Evolutionary conservation across 2,329 filamentous ascomycete species (phyloP).

Genomic region (Colletotrichum musae): DNA sequence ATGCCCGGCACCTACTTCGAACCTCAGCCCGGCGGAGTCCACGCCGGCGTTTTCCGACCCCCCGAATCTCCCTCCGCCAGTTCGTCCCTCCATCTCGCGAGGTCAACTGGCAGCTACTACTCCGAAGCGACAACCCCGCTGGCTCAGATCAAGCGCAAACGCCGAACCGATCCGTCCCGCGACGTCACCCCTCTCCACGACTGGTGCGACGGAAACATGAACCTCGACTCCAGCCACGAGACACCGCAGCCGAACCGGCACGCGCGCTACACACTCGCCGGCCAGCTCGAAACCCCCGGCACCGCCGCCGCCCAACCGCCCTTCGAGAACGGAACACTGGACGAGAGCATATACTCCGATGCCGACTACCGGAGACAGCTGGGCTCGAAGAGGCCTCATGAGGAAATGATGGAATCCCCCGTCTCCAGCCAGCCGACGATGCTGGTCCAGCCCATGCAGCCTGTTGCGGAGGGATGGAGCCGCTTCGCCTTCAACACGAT

Average conservation of each 20-base stretch:
- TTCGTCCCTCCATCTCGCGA: slow-evolving; percentile 49
- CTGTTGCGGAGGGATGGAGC: slow-evolving; percentile 65
- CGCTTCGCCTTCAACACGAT: slow-evolving; percentile 73
- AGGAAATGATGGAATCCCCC: slow-evolving; percentile 54
- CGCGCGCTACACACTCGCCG: slow-evolving; percentile 65
- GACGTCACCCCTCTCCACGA: slow-evolving; percentile 53
- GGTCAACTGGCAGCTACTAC: slow-evolving; percentile 56
- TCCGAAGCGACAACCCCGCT: slow-evolving; percentile 51
- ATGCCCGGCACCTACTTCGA: slow-evolving; percentile 55
- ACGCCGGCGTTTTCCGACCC: slow-evolving; percentile 63
- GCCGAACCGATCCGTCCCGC: slow-evolving; percentile 47
- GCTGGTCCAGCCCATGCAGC: slow-evolving; percentile 51
- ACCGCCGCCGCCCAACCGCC: slow-evolving; percentile 45
- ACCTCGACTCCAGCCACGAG: slow-evolving; percentile 45
- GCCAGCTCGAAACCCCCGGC: slow-evolving; percentile 67
- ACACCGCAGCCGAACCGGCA: slow-evolving; percentile 30
- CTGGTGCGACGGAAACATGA: slow-evolving; percentile 49
- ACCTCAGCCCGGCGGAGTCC: slow-evolving; percentile 50
- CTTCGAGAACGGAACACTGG: slow-evolving; percentile 55
- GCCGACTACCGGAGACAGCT: slow-evolving; percentile 68
- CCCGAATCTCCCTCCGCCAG: slow-evolving; percentile 53
- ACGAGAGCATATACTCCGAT: slow-evolving; percentile 71
- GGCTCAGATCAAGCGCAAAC: slow-evolving; percentile 64
- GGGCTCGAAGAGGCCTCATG: slow-evolving; percentile 60
- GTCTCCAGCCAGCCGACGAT: slow-evolving; percentile 49